phyloP scores from a whole-genome alignment of 2,329 filamentous ascomycete genomes.

The Graphilbum sp. region DNA sequence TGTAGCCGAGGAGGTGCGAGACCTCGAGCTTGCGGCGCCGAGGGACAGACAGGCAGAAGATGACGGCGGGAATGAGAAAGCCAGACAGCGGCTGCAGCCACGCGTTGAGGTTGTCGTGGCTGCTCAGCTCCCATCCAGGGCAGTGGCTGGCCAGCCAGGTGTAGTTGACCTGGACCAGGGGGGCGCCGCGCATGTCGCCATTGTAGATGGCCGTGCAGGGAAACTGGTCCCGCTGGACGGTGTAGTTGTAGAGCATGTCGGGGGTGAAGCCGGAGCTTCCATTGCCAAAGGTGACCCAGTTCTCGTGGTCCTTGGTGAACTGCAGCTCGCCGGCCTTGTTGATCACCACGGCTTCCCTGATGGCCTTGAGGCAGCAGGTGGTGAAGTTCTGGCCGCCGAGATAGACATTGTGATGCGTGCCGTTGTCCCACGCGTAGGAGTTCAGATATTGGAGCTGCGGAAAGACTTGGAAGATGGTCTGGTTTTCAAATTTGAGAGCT shows the following conservation, averaged over 20 bases:
- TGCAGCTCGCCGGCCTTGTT: slow-evolving; percentile 4
- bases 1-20: slow-evolving; percentile 7
- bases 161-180: slow-evolving; percentile 10
- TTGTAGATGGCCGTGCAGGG: slow-evolving; percentile 12
- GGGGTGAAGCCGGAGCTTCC: slow-evolving; percentile 1
- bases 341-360: slow-evolving; percentile 9
- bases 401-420: not conserved
- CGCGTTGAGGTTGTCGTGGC: slow-evolving; percentile 9
- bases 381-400: slow-evolving; percentile 13
- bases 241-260: slow-evolving; percentile 4
- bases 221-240: slow-evolving; percentile 8
- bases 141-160: slow-evolving; percentile 9
- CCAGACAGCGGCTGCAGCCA: slow-evolving; percentile 13
- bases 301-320: not conserved
- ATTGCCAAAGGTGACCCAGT: slow-evolving; percentile 6
- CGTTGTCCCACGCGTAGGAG: not conserved
- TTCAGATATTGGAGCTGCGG: slow-evolving; percentile 5
- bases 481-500: not conserved
- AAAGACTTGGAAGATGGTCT: slow-evolving; percentile 5
- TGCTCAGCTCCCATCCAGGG: slow-evolving; percentile 12
- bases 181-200: slow-evolving; percentile 7
- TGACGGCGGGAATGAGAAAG: slow-evolving; percentile 14
- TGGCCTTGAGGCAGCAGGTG: slow-evolving; percentile 13
- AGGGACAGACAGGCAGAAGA: slow-evolving; percentile 14
- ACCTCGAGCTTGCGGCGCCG: slow-evolving; percentile 12